Base-by-base conservation (phyloP, 1,284 basidiomycete species). In the Taiwanofungus camphoratus region DNA sequence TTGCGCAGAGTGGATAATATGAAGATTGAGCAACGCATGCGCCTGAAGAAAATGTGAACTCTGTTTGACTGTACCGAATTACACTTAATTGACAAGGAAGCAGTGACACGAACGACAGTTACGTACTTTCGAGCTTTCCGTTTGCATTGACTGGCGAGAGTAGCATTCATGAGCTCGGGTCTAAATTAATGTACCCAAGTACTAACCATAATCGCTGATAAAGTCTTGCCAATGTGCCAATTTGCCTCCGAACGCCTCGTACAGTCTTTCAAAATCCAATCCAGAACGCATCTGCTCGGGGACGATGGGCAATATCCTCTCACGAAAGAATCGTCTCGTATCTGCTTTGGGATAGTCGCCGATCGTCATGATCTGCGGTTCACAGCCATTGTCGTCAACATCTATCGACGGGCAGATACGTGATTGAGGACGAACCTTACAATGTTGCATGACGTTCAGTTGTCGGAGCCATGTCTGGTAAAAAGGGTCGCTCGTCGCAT, bases 401-500 rank as follows among this genome's bases (percentile, higher is more conserved):
- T 18, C 5, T 11, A 19, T 20, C 21, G 12, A 26, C 12, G 7
- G n/a, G 16, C 5, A 24, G n/a, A 20, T 22, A 29, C 12, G 21
- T 24, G 36, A 18, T 21, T 20, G 26, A 22, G 36, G 3, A 41
- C 63, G 19, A 26, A 82, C 80, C 68, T 84, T 87, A 68, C 86
- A 88, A 57, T 88, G 83, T 54, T 86, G 83, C 71, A 83, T 82
- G 36, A 87, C 72, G 49, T 83, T 85, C 42, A 86, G 65, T 54
- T 84, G 82, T 45, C 84, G 70, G 31, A 87, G 69, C 83, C 83
- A 90, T 22, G 80, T 85, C 55, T 87, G 84, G 59, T 88, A 90
- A 64, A 90, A 89, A 0, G 87, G 80, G 50, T 91, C 87, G 54
- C 80, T 86, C 2, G 88, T 88, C 2, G 87, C 84, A 51, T 90